A percentile compares a stretch with the other conserved stretches of the same genome.
These are phyloP conservation scores for Hyphopichia homilentoma DNA, from an alignment of 805 yeast genomes.

Conservation along the genomic window DNA sequence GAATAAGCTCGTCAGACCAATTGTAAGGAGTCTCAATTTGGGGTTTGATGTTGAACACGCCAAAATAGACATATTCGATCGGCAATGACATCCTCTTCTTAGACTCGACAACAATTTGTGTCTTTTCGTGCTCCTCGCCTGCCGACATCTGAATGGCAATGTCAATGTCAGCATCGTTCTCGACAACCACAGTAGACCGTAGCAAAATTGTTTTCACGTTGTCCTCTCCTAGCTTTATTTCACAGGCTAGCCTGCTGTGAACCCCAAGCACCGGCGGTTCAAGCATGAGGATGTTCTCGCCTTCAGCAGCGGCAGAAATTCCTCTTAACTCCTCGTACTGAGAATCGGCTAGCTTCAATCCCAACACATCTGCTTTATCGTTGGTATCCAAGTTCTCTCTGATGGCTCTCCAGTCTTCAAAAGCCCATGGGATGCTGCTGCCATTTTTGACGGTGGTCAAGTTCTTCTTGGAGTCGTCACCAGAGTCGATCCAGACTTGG, in stretches of 20 bases:
- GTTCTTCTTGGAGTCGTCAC: slow-evolving; percentile 10
- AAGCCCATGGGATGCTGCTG: slow-evolving; percentile 73
- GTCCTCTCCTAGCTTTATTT: slow-evolving; percentile 64
- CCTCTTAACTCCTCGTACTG: slow-evolving; percentile 50
- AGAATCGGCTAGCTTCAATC: slow-evolving; percentile 56
- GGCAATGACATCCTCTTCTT: slow-evolving; percentile 68
- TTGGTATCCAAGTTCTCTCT: slow-evolving; percentile 77
- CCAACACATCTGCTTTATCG: slow-evolving; percentile 56
- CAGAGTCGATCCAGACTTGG: slow-evolving; percentile 75
- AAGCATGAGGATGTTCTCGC: slow-evolving; percentile 71
- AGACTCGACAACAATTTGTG: slow-evolving; percentile 42
- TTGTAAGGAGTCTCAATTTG: slow-evolving; percentile 48
- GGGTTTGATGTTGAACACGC: slow-evolving; percentile 61
- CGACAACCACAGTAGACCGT: slow-evolving; percentile 69
- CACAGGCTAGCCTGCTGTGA: slow-evolving; percentile 74
- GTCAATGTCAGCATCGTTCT: slow-evolving; percentile 58
- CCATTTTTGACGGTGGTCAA: slow-evolving; percentile 42
- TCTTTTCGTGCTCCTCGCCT: slow-evolving; percentile 27
- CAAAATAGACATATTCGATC: slow-evolving; percentile 59
- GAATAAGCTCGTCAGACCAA: slow-evolving; percentile 64
- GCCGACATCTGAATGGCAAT: slow-evolving; percentile 45
- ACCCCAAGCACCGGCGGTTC: slow-evolving; percentile 58
- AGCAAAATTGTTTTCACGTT: slow-evolving; percentile 76
- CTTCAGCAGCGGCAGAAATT: slow-evolving; percentile 74
- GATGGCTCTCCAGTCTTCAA: slow-evolving; percentile 88